Conservation (phyloP, 1,284 basidiomycete species). For the Mycena citricolor region DNA sequence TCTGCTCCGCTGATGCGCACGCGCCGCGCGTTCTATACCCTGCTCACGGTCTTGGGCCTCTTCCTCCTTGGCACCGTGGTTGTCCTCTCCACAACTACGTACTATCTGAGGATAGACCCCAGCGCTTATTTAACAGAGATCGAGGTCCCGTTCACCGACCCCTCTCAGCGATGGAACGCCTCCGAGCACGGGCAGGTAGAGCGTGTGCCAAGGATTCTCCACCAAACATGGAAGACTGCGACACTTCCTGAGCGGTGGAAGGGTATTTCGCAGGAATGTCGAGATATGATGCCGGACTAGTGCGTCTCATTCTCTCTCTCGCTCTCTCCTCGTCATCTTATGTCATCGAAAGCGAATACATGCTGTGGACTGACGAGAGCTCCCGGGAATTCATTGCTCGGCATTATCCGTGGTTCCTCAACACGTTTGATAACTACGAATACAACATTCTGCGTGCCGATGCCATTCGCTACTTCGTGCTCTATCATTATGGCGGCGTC, state of each 20-base stretch:
- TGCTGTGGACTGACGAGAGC: slow-evolving; percentile 93
- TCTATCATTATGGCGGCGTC: slow-evolving; percentile 93
- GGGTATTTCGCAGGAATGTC: slow-evolving; percentile 75
- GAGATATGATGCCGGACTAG: slow-evolving; percentile 94
- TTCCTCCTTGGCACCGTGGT: slow-evolving; percentile 89
- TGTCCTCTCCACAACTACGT: slow-evolving; percentile 88
- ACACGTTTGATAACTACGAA: slow-evolving; percentile 89
- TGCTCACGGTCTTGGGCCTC: slow-evolving; percentile 78
- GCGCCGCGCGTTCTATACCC: slow-evolving; percentile 63
- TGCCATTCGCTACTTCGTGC: slow-evolving; percentile 96
- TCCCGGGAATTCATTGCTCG: slow-evolving; percentile 88
- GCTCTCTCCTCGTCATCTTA: slow-evolving; percentile 23
- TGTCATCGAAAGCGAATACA: slow-evolving; percentile 77
- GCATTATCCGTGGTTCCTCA: slow-evolving; percentile 90
- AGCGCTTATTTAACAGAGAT: slow-evolving; percentile 77
- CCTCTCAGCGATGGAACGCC: slow-evolving; percentile 56
- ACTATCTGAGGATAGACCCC: slow-evolving; percentile 84
- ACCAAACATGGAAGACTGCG: slow-evolving; percentile 98
- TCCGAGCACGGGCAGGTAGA: slow-evolving; percentile 61
- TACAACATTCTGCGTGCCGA: slow-evolving; percentile 97
- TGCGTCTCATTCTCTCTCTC: slow-evolving; percentile 45
- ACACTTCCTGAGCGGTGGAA: slow-evolving; percentile 85
- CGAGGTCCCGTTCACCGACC: slow-evolving; percentile 66
- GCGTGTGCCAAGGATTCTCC: slow-evolving; percentile 88
- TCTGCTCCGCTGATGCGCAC: slow-evolving; percentile 52